phyloP scores from a whole-genome alignment of 495 filamentous ascomycete species.

The Clavariopsis aquatica region DNA sequence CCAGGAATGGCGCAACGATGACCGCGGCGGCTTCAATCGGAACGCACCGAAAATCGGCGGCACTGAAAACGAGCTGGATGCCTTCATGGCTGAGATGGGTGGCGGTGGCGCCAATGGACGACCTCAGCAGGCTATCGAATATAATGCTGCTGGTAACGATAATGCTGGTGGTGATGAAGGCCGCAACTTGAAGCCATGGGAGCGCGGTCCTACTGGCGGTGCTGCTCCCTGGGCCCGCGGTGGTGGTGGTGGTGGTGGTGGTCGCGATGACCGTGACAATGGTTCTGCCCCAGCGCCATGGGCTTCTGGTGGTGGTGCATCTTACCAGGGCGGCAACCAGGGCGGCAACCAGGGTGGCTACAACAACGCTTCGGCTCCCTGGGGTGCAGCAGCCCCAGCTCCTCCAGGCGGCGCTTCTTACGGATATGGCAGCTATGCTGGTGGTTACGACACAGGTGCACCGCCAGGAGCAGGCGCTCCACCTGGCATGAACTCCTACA shows the following conservation, averaged over 20 bases:
- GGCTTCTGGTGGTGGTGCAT: constrained; percentile 30
- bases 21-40: constrained; percentile 47
- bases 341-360: constrained; percentile 21
- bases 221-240: constrained; percentile 71
- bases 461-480: constrained; percentile 35
- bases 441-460: constrained; percentile 20
- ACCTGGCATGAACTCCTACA: constrained; percentile 27
- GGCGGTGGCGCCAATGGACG: constrained; percentile 73
- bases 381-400: constrained; percentile 30
- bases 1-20: constrained; percentile 84
- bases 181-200: constrained; percentile 79
- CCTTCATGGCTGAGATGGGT: constrained; percentile 97
- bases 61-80: constrained; percentile 90
- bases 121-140: constrained; percentile 78
- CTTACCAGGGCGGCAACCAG: constrained; percentile 27
- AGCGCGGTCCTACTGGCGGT: constrained; percentile 83
- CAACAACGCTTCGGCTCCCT: constrained; percentile 14
- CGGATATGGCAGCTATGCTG: constrained; percentile 19
- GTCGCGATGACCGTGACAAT: constrained; percentile 33
- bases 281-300: constrained; percentile 35
- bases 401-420: constrained; percentile 9
- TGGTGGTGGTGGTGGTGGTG: constrained; percentile 32
- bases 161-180: constrained; percentile 51
- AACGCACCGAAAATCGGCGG: constrained; percentile 73
- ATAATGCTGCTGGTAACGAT: constrained; percentile 43